Conservation (phyloP, 176 grass and related monocot genomes). For the Miscanthus lutarioriparius region DNA sequence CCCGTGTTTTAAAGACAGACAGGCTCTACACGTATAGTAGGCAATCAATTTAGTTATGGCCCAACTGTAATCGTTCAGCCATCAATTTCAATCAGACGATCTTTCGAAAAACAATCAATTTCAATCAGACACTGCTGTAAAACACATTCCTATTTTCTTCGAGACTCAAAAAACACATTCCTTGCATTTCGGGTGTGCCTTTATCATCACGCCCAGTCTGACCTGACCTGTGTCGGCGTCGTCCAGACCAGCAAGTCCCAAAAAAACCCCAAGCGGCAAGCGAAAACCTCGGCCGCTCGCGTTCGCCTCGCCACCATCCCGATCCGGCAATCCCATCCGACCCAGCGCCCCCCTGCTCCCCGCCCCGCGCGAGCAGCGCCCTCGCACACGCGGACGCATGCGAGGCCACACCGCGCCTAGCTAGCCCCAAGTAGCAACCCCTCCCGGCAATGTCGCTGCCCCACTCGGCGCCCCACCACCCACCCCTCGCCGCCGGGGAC, state of each 20-base stretch:
- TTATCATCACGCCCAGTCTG: not conserved
- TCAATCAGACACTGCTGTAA: not conserved
- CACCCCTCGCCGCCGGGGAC: slow-evolving; percentile 34
- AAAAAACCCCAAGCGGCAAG: not conserved
- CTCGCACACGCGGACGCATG: slow-evolving; percentile 39
- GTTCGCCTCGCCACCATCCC: not conserved
- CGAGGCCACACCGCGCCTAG: slow-evolving; percentile 30
- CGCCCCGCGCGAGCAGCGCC: not conserved
- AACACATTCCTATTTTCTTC: not conserved
- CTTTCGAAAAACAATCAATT: too few relatives aligned
- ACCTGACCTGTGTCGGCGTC: slow-evolving; percentile 13
- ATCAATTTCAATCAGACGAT: not conserved
- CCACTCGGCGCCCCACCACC: slow-evolving; percentile 35
- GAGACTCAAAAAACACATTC: not conserved
- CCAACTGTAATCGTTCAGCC: not conserved
- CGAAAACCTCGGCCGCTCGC: not conserved
- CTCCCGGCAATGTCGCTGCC: slow-evolving; percentile 50
- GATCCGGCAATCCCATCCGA: not conserved
- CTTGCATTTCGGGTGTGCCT: not conserved
- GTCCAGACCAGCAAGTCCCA: not conserved
- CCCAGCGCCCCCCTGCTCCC: not conserved
- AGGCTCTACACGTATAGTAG: not conserved
- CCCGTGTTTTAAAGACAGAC: not conserved
- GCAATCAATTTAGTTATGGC: not conserved
- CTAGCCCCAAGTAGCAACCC: slow-evolving; percentile 25